Evolutionary conservation across 192 early-diverging fungal genomes (phyloP).

Genomic region (Rhizophagus clarus): DNA sequence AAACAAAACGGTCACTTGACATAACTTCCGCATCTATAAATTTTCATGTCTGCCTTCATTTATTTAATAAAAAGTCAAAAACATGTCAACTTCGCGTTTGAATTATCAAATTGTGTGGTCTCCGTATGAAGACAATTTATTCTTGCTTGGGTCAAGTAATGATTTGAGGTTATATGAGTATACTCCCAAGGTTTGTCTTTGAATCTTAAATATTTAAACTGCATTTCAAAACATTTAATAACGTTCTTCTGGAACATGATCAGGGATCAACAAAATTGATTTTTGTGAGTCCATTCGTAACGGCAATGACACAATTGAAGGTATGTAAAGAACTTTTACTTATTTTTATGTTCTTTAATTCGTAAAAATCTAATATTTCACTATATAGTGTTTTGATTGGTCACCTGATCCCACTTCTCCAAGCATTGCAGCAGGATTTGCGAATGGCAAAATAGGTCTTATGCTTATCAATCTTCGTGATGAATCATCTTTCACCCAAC

Average conservation of each 20-base stretch:
- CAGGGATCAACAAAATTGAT: constrained; percentile 36
- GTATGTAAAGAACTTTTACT: constrained; percentile 28
- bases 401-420: constrained; percentile 59
- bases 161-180: constrained; percentile 65
- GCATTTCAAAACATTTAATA: constrained; percentile 18
- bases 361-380: not conserved
- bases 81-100: not conserved
- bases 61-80: not conserved
- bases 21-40: no score
- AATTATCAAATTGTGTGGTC: constrained; percentile 41
- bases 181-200: constrained; percentile 37
- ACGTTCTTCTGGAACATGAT: not conserved
- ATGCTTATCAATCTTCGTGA: constrained; percentile 31
- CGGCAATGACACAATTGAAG: constrained; percentile 52
- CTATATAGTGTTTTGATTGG: constrained; percentile 66
- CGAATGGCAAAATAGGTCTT: constrained; percentile 53
- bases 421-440: constrained; percentile 62
- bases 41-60: no score
- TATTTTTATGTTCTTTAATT: not conserved
- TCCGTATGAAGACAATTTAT: constrained; percentile 54
- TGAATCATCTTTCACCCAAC: not conserved
- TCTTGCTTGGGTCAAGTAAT: constrained; percentile 55
- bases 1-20: no score
- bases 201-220: constrained; percentile 20
- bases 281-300: constrained; percentile 48